phyloP scores from a whole-genome alignment of 176 grass and related monocot species.

The Oryza brachyantha region DNA sequence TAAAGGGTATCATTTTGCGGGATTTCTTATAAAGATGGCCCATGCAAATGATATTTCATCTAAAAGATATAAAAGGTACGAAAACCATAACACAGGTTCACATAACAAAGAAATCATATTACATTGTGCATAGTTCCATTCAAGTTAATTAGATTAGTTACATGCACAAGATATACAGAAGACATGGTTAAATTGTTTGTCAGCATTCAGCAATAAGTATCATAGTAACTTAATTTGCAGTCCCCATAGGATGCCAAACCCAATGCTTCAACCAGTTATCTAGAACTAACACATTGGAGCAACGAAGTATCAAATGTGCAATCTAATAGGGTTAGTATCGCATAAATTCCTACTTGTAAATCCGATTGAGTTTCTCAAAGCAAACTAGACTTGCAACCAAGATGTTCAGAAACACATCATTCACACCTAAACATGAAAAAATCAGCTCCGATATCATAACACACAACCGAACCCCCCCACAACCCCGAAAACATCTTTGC shows the following conservation, averaged over 20 bases:
- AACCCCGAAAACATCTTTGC: background rate
- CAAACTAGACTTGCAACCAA: background rate
- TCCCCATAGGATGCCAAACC: background rate
- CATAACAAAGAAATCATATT: slow-evolving; percentile 4
- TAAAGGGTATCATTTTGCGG: background rate
- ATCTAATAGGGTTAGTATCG: background rate
- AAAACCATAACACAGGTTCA: background rate
- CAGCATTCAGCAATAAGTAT: background rate
- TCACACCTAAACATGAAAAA: background rate
- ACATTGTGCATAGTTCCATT: background rate
- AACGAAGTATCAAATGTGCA: background rate
- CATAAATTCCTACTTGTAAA: background rate
- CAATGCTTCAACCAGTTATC: background rate
- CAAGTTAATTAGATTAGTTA: background rate
- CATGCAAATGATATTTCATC: too few species aligned
- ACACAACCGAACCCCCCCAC: slow-evolving; percentile 1
- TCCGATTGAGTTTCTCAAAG: background rate
- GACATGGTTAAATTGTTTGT: too few species aligned
- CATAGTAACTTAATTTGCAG: background rate
- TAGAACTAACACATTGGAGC: background rate
- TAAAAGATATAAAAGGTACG: too few species aligned
- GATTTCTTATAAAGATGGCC: too few species aligned
- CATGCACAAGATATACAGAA: background rate
- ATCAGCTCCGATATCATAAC: background rate
- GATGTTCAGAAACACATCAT: background rate